Percentiles rank a stretch among this genome's conserved stretches.
phyloP scores from a whole-genome alignment of 768 basidiomycete species.

The Asterophora lycoperdoides region DNA sequence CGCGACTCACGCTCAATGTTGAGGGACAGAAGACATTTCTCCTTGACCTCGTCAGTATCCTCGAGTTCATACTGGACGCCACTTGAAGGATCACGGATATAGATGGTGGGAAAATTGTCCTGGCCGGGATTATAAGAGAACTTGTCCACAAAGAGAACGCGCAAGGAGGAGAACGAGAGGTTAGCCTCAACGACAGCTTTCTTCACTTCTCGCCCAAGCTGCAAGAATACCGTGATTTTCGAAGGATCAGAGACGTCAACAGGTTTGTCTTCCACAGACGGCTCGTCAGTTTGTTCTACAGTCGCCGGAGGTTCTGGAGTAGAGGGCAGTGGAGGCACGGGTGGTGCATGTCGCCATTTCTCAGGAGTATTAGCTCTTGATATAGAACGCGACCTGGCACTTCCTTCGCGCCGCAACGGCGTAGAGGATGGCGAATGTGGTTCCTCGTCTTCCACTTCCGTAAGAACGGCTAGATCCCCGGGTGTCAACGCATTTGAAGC shows the following conservation, averaged over 20 bases:
- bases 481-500: slow-evolving; percentile 60
- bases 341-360: slow-evolving; percentile 29
- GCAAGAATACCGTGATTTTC: slow-evolving; percentile 76
- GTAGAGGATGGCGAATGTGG: slow-evolving; percentile 15
- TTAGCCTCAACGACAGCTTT: slow-evolving; percentile 71
- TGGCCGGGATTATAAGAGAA: slow-evolving; percentile 92
- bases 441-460: slow-evolving; percentile 70
- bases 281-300: slow-evolving; percentile 6
- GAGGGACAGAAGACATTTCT: slow-evolving; percentile 82
- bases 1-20: slow-evolving; percentile 90
- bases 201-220: slow-evolving; percentile 88
- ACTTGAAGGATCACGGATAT: slow-evolving; percentile 87
- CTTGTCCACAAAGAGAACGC: slow-evolving; percentile 89
- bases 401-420: slow-evolving; percentile 23
- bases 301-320: slow-evolving; percentile 34
- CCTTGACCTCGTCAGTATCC: slow-evolving; percentile 87
- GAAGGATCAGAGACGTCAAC: slow-evolving; percentile 25
- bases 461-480: slow-evolving; percentile 68
- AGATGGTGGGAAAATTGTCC: slow-evolving; percentile 93
- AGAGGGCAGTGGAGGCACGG: slow-evolving; percentile 46
- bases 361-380: slow-evolving; percentile 38
- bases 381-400: slow-evolving; percentile 23
- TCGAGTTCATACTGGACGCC: slow-evolving; percentile 96
- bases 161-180: slow-evolving; percentile 67
- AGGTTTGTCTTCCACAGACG: slow-evolving; percentile 1